A percentile compares a stretch with the other conserved stretches of the same genome.
Evolutionary conservation across 192 early-diverging fungal genomes (phyloP).

Genomic region (Geranomyces michiganensis): DNA sequence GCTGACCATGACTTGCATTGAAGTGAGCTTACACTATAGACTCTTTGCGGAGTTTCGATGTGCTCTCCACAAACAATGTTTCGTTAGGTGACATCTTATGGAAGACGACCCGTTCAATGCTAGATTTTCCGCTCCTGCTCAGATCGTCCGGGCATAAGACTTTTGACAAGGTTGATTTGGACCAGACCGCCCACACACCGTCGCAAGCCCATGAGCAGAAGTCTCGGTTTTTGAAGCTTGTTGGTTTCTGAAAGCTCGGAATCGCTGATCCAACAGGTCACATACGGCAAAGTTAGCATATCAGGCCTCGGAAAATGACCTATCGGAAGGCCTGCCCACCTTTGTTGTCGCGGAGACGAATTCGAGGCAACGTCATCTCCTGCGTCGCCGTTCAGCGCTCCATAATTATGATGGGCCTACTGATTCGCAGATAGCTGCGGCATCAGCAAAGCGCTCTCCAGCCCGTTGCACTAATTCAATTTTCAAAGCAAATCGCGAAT

Average conservation of each 20-base stretch:
- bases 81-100: conserved; percentile 87
- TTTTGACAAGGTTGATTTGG: background rate
- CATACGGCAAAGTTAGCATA: too few relatives aligned
- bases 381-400: too few relatives aligned
- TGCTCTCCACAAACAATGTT: conserved; percentile 82
- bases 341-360: too few relatives aligned
- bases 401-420: too few relatives aligned
- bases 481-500: too few relatives aligned
- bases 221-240: background rate
- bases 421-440: too few relatives aligned
- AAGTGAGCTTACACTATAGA: conserved; percentile 60
- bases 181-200: background rate
- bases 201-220: background rate
- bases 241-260: background rate
- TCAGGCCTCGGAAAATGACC: too few relatives aligned
- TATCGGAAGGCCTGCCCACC: too few relatives aligned
- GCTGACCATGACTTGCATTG: background rate
- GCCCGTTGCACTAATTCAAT: too few relatives aligned
- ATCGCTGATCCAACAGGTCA: too few relatives aligned
- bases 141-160: background rate
- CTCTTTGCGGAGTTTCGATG: conserved; percentile 71
- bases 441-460: too few relatives aligned
- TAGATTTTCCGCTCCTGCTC: conserved; percentile 79
- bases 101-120: conserved; percentile 84
- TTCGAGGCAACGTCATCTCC: too few relatives aligned